These are phyloP conservation scores for Herpetomonas samuelpessoai DNA, from an alignment of 208 protist species.

Conservation along the genomic window DNA sequence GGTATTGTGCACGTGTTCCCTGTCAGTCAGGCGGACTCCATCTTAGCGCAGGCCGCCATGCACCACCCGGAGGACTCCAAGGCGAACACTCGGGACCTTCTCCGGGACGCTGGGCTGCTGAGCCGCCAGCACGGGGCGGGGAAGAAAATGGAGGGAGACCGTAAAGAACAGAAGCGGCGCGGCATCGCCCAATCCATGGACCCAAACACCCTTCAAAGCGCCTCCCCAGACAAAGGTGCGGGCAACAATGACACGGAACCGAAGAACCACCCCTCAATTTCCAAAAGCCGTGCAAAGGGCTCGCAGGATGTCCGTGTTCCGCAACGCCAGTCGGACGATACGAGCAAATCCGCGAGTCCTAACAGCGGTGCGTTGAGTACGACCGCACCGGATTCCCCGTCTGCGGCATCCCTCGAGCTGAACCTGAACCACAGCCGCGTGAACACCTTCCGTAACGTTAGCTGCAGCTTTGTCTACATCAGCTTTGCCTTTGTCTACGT, in stretches of 20 bases:
- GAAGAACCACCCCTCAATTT: not conserved
- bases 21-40: not conserved
- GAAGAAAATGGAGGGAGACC: not conserved
- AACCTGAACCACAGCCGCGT: slow-evolving; percentile 6
- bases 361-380: not conserved
- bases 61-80: not conserved
- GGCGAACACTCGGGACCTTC: not conserved
- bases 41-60: not conserved
- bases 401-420: slow-evolving; percentile 8
- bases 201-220: no score
- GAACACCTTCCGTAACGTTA: slow-evolving; percentile 28
- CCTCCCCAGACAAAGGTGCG: no score
- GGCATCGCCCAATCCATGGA: not conserved
- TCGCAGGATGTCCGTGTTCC: no score
- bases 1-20: not conserved
- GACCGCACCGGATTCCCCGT: not conserved
- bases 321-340: no score
- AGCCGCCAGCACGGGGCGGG: not conserved
- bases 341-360: not conserved
- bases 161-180: not conserved
- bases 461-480: slow-evolving; percentile 30
- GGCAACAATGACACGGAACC: not conserved
- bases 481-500: slow-evolving; percentile 23
- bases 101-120: not conserved
- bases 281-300: not conserved